These are phyloP conservation scores for Sporopachydermia lactativora DNA, from an alignment of 805 yeast genomes.

Conservation along the genomic window DNA sequence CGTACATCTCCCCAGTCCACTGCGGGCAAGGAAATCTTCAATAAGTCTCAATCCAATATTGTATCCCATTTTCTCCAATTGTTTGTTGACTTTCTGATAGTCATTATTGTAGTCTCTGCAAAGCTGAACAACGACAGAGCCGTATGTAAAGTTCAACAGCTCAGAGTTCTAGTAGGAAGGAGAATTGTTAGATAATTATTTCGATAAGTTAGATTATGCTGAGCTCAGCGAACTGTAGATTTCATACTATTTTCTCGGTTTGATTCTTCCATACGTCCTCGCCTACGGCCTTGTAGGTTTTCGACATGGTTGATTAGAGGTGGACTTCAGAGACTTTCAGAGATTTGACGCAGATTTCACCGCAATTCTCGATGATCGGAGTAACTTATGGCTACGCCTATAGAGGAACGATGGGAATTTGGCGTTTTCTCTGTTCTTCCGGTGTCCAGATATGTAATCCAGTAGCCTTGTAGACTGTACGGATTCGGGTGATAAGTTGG, in stretches of 20 bases:
- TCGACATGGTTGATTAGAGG: conserved; percentile 23
- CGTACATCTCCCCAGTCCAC: conserved; percentile 74
- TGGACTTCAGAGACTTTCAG: too few relatives aligned
- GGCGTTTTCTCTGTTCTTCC: too few relatives aligned
- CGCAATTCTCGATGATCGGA: too few relatives aligned
- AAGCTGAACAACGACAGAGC: conserved; percentile 82
- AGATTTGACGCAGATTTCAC: too few relatives aligned
- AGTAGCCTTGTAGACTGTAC: too few relatives aligned
- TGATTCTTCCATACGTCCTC: conserved; percentile 88
- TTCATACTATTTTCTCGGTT: conserved; percentile 68
- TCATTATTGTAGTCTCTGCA: conserved; percentile 72
- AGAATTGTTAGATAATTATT: not conserved
- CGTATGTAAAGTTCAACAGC: conserved; percentile 87
- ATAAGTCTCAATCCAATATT: conserved; percentile 83
- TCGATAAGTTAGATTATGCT: not conserved
- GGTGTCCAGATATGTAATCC: too few relatives aligned
- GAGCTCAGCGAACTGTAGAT: not conserved
- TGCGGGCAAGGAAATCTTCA: conserved; percentile 83
- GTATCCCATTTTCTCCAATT: conserved; percentile 87
- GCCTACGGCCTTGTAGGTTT: conserved; percentile 36
- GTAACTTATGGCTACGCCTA: too few relatives aligned
- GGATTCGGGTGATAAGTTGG: too few relatives aligned
- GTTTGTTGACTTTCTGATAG: conserved; percentile 65
- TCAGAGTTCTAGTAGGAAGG: conserved; percentile 54
- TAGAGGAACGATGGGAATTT: too few relatives aligned